Evolutionary conservation across 202 grass and related monocot genomes (phyloP).

Genomic region (Panicum hallii): DNA sequence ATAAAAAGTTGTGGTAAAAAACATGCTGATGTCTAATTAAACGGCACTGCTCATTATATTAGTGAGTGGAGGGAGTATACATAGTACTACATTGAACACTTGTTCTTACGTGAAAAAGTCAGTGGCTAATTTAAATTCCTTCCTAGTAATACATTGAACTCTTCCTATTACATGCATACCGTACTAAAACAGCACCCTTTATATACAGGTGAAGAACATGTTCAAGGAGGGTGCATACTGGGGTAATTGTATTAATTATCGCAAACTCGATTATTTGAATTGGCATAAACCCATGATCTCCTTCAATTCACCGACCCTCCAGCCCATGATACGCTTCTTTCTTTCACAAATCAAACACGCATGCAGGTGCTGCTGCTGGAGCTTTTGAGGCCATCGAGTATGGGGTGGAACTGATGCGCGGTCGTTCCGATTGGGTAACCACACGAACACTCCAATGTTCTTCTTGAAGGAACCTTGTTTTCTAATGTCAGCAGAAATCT

Average conservation of each 20-base stretch:
- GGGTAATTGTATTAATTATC: constrained; percentile 45
- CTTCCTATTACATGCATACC: too few relatives aligned
- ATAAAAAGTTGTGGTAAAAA: too few relatives aligned
- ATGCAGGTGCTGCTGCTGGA: constrained; percentile 63
- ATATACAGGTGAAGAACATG: constrained; percentile 68
- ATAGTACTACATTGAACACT: too few relatives aligned
- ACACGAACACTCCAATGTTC: constrained; percentile 17
- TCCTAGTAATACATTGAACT: too few relatives aligned
- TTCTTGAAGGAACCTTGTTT: background rate
- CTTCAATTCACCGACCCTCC: background rate
- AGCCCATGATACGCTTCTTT: background rate
- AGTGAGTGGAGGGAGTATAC: too few relatives aligned
- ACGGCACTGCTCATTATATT: too few relatives aligned
- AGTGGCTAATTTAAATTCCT: too few relatives aligned
- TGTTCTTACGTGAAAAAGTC: too few relatives aligned
- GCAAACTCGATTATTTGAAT: background rate
- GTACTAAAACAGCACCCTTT: too few relatives aligned
- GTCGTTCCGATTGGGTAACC: constrained; percentile 66
- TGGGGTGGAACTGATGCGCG: constrained; percentile 70
- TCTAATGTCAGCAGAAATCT: background rate
- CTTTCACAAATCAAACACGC: background rate
- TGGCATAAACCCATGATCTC: background rate
- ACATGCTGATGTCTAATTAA: too few relatives aligned
- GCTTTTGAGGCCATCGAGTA: constrained; percentile 67
- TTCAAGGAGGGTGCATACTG: constrained; percentile 79